These are phyloP conservation scores for Rubroshorea leprosula DNA, from an alignment of 345 rosid species.

Conservation along the genomic window DNA sequence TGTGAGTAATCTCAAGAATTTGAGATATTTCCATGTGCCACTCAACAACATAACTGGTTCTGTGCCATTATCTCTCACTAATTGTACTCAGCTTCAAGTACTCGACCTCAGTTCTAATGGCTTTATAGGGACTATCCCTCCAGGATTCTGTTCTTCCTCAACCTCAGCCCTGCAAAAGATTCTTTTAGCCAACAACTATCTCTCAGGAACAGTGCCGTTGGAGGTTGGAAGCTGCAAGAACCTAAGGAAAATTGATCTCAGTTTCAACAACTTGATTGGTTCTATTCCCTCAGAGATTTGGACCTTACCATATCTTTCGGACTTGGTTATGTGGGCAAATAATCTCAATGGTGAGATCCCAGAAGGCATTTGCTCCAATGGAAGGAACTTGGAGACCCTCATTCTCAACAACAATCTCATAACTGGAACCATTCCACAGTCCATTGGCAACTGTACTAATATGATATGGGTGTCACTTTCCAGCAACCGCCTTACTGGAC, in stretches of 20 bases:
- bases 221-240: slow-evolving; percentile 74
- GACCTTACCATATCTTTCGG: slow-evolving; percentile 62
- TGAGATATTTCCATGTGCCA: slow-evolving; percentile 50
- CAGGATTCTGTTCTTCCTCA: slow-evolving; percentile 53
- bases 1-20: slow-evolving; percentile 49
- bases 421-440: slow-evolving; percentile 62
- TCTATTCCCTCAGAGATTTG: slow-evolving; percentile 62
- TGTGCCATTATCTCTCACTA: slow-evolving; percentile 56
- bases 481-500: slow-evolving; percentile 62
- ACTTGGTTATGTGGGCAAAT: slow-evolving; percentile 94
- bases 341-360: slow-evolving; percentile 84
- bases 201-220: slow-evolving; percentile 64
- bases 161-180: slow-evolving; percentile 54
- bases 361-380: slow-evolving; percentile 53
- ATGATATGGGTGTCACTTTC: slow-evolving; percentile 93
- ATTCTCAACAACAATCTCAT: slow-evolving; percentile 86
- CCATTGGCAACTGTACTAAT: slow-evolving; percentile 67
- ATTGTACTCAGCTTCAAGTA: slow-evolving; percentile 56
- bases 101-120: slow-evolving; percentile 79
- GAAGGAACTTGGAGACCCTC: slow-evolving; percentile 76
- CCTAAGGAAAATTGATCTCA: slow-evolving; percentile 66
- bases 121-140: slow-evolving; percentile 58
- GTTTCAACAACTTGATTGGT: slow-evolving; percentile 75
- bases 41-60: slow-evolving; percentile 74
- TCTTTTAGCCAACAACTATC: slow-evolving; percentile 59